phyloP scores from a whole-genome alignment of 768 basidiomycete species.

The Trametes punicea region DNA sequence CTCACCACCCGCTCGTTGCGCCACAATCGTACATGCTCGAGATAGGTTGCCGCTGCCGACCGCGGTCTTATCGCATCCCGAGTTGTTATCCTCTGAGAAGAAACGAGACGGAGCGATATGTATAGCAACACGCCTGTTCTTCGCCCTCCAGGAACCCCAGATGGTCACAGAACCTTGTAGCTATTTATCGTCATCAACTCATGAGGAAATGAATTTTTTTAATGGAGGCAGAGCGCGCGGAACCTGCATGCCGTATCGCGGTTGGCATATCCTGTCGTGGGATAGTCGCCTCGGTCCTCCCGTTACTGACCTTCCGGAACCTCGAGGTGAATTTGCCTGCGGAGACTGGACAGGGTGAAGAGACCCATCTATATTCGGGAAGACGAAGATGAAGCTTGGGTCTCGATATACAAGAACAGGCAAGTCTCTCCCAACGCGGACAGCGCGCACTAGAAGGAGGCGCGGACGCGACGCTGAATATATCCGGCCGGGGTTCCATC shows the following conservation, averaged over 20 bases:
- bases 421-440: conserved; percentile 30
- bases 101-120: no score
- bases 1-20: conserved; percentile 67
- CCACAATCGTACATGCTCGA: conserved; percentile 88
- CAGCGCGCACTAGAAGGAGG: background rate
- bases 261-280: no score
- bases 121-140: no score
- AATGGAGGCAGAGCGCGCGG: no score
- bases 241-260: no score
- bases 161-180: no score
- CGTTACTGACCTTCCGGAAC: background rate
- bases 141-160: no score
- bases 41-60: conserved; percentile 34
- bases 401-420: conserved; percentile 84
- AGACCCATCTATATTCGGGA: conserved; percentile 81
- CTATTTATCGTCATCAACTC: no score
- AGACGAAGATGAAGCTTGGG: conserved; percentile 76
- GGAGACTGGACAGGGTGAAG: conserved; percentile 77
- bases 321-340: conserved; percentile 82
- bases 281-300: no score
- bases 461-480: background rate
- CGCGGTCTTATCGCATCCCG: background rate
- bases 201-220: no score
- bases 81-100: no score
- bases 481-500: conserved; percentile 13